Evolutionary conservation across 1,284 basidiomycete genomes (phyloP), one percentile per base, ranked within the genome.

Genomic region (Singerocomus rubriflavus): DNA sequence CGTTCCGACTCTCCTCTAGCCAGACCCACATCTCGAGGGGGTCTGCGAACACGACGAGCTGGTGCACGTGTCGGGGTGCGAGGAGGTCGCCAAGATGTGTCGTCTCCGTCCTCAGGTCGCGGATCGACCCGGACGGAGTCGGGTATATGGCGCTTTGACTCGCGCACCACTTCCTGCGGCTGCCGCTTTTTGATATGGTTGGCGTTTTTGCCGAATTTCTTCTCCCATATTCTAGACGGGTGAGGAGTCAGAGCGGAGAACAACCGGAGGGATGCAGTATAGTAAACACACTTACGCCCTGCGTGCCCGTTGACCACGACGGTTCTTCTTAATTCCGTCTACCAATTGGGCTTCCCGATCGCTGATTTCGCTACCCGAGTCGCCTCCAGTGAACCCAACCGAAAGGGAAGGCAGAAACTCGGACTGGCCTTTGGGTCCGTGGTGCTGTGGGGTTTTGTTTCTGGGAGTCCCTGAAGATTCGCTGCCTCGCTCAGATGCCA

Each of bases 201-300:
- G 12, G 95, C 95, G 53, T 86, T 84, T 56, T 78, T 82, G 48
- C 95, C 95, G 63, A 85, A 98, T 70, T 95, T 98, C 73, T 94
- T 95, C 73, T 97, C 95, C 93, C 94, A 98, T 57, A 98, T 95
- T 1, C 94, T 97, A 60, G 16, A 17, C 6, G 17, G 10, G 4
- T 14, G 36, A 13, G 40, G 49, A 36, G 32, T 59, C 52, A 57
- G 37, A 49, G 42, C 44, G 40, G 54, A 26, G 26, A 38, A 50
- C 30, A 30, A 11, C 26, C 4, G 21, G 3, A 30, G 10, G 33
- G 4, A 41, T 37, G 21, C 21, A 21, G 21, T 21, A 21, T 21
- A 21, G 21, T 21, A 21, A 21, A 21, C 21, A 30, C 26, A 86
- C 93, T 79, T 69, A 96, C 91, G 90, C 91, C 73, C 89, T 79